Conservation (phyloP, 2,329 filamentous ascomycete genomes). For the Fusarium anguioides region DNA sequence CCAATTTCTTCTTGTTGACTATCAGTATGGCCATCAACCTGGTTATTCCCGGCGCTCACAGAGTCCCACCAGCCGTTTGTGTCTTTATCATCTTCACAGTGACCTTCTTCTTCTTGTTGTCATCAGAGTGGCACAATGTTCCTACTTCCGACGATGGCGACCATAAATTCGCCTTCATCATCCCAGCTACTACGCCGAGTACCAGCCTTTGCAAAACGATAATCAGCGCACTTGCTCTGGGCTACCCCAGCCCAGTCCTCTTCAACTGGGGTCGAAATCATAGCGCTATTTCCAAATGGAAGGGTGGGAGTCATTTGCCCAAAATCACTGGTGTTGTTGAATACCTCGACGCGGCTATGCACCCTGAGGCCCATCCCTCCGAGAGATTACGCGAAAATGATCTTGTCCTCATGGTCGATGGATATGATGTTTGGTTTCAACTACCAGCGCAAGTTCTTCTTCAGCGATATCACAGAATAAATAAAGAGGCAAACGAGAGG, state of each 20-base stretch:
- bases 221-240: constrained; percentile 42
- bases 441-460: constrained; percentile 6
- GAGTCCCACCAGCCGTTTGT: background rate
- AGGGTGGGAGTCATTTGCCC: background rate
- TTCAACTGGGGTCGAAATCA: constrained; percentile 48
- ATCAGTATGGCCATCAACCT: no score
- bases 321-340: background rate
- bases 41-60: background rate
- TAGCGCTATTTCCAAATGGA: constrained; percentile 4
- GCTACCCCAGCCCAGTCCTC: constrained; percentile 47
- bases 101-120: background rate
- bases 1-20: no score
- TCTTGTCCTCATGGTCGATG: constrained; percentile 9
- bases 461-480: constrained; percentile 14
- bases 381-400: background rate
- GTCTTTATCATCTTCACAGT: background rate
- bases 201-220: constrained; percentile 48
- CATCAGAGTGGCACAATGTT: background rate
- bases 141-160: constrained; percentile 1
- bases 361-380: background rate
- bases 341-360: constrained; percentile 7
- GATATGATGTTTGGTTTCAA: constrained; percentile 12
- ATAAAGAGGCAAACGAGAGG: constrained; percentile 7
- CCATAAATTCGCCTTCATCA: constrained; percentile 40
- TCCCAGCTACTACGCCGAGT: constrained; percentile 41